Conservation (phyloP, 768 basidiomycete genomes). For the Lyophyllum atratum region DNA sequence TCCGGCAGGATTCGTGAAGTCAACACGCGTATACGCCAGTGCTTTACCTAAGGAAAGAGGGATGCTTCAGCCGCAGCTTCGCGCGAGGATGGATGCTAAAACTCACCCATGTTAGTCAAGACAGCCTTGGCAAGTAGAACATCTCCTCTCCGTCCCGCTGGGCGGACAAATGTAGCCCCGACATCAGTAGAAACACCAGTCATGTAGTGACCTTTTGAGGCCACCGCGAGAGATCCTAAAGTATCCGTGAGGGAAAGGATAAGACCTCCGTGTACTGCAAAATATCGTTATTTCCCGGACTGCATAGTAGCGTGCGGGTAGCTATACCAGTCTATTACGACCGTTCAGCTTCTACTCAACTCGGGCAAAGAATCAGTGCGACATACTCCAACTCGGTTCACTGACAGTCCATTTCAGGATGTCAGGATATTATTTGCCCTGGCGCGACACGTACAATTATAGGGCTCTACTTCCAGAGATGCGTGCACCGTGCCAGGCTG, state of each 20-base stretch:
- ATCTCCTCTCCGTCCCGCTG: constrained; percentile 74
- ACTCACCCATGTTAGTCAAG: constrained; percentile 69
- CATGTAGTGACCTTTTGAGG: constrained; percentile 81
- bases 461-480: constrained; percentile 71
- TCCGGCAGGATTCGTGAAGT: constrained; percentile 67
- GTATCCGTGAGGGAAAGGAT: constrained; percentile 84
- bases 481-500: constrained; percentile 72
- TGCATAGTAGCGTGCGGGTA: not conserved
- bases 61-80: not conserved
- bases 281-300: not conserved
- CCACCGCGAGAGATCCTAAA: constrained; percentile 81
- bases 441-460: constrained; percentile 56
- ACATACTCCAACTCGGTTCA: constrained; percentile 81
- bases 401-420: constrained; percentile 34
- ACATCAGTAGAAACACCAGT: constrained; percentile 88
- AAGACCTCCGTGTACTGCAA: constrained; percentile 74
- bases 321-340: constrained; percentile 38
- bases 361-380: not conserved
- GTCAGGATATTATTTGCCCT: not conserved
- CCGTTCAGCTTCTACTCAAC: constrained; percentile 1
- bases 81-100: not conserved
- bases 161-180: constrained; percentile 75
- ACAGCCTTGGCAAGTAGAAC: constrained; percentile 62
- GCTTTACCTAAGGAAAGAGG: constrained; percentile 57
- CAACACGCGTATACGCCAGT: constrained; percentile 79